Percentiles rank a stretch among this genome's conserved stretches.
Evolutionary conservation across 305 asterid genomes (phyloP).

Genomic region (Andrographis paniculata): DNA sequence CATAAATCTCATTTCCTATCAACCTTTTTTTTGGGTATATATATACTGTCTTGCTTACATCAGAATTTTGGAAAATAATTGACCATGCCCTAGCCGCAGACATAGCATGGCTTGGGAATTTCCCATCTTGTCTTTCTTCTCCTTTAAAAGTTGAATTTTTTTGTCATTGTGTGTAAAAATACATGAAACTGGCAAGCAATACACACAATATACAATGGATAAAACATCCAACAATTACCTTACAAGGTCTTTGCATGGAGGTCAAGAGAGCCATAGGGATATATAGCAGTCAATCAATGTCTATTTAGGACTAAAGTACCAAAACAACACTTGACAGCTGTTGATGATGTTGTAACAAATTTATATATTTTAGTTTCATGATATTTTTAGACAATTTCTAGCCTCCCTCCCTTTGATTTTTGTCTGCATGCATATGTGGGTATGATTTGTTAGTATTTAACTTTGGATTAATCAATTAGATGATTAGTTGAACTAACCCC

Average conservation of each 20-base stretch:
- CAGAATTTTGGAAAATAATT: too few species aligned
- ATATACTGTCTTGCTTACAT: too few species aligned
- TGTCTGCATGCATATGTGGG: constrained; percentile 19
- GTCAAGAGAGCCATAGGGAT: not conserved
- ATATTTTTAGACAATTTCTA: constrained; percentile 7
- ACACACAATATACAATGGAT: too few species aligned
- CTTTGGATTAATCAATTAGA: not conserved
- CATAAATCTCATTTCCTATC: not conserved
- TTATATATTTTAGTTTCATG: constrained; percentile 17
- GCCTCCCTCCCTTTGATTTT: constrained; percentile 6
- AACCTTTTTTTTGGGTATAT: not conserved
- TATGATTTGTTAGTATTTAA: not conserved
- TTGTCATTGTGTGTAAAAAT: constrained; percentile 8
- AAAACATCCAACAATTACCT: constrained; percentile 17
- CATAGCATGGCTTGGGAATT: not conserved
- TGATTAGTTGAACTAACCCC: constrained; percentile 14
- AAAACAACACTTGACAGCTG: constrained; percentile 23
- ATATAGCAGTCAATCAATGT: constrained; percentile 22
- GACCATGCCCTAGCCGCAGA: not conserved
- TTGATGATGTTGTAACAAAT: constrained; percentile 2
- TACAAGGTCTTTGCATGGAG: constrained; percentile 4
- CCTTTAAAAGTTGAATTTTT: not conserved
- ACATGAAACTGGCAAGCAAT: too few species aligned
- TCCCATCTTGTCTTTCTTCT: constrained; percentile 16
- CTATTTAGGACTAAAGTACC: not conserved